Evolutionary conservation across 2,329 filamentous ascomycete genomes (phyloP).

Genomic region (Phaeosphaeria sp.): DNA sequence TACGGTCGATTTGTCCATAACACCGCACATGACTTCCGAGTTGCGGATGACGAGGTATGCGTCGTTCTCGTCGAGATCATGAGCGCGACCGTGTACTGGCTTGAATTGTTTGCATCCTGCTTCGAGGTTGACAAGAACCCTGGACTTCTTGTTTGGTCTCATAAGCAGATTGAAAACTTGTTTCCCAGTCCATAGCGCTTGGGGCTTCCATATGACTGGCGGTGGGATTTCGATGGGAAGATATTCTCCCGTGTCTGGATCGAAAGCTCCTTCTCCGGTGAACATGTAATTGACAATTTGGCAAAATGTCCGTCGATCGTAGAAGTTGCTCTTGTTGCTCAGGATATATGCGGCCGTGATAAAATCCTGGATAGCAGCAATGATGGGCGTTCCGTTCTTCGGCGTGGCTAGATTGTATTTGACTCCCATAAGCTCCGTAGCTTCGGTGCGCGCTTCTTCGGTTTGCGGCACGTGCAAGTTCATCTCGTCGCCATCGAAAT

Average conservation of each 20-base stretch:
- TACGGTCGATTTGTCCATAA: constrained; percentile 98
- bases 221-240: constrained; percentile 83
- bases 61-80: constrained; percentile 78
- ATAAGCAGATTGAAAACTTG: constrained; percentile 93
- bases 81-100: constrained; percentile 68
- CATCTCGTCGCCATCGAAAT: constrained; percentile 99
- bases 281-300: constrained; percentile 96
- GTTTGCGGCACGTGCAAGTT: constrained; percentile 98
- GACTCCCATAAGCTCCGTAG: constrained; percentile 95
- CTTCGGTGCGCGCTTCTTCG: constrained; percentile 93
- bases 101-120: constrained; percentile 87
- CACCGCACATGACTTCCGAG: constrained; percentile 95
- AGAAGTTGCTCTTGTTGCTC: constrained; percentile 92
- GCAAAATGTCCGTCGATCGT: constrained; percentile 84
- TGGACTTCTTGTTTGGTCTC: constrained; percentile 83
- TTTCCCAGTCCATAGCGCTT: constrained; percentile 93
- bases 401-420: constrained; percentile 96
- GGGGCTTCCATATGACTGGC: constrained; percentile 84
- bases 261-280: constrained; percentile 65
- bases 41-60: constrained; percentile 93
- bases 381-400: constrained; percentile 97
- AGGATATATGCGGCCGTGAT: constrained; percentile 93
- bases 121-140: constrained; percentile 88
- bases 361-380: constrained; percentile 99
- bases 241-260: constrained; percentile 54